Base-by-base conservation (phyloP, 2,329 filamentous ascomycete species). In the Calonectria montana region DNA sequence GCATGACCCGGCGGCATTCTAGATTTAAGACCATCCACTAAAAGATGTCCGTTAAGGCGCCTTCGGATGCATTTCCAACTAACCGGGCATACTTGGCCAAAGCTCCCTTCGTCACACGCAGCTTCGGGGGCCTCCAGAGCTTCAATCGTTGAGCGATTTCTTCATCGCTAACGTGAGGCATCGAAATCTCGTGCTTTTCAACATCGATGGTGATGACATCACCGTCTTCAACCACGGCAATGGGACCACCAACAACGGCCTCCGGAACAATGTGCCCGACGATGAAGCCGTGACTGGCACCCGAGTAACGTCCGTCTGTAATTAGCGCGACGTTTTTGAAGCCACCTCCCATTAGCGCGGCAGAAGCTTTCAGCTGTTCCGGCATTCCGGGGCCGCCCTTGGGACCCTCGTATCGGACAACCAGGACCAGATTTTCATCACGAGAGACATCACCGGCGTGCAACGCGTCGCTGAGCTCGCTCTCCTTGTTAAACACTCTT, bases 361-460 rank as follows among this genome's bases (percentile, higher is more conserved):
- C 95, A 69, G 91, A 93, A 10, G 95, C 94, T 81, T 93, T 94
- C 48, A 98, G 89, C 83, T 97, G 95, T 84, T 98, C 96, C 4
- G 95, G 96, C 96, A 98, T 98, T 50, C 96, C 96, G 0, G 96
- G 96, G 0, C 96, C 96, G 72, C 96, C 96, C 81, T 94, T 95
- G 8, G 96, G 96, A 0, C 96, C 96, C 82, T 98, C 96, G 81
- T 98, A 98, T 31, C 96, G 92, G 61, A 98, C 95, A 27, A 98
- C 91, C 39, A 98, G 86, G 18, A 98, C 96, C 13, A 97, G 88
- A 79, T 97, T 96, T 71, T 84, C 84, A 31, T 83, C 81, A 16
- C 77, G 75, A 27, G 75, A 80, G 79, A 88, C 87, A 5, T 90
- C 90, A 41, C 91, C 90, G 1, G 91, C 90, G 62, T 95, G 93